Evolutionary conservation across 352 stramenopile genomes (phyloP).

Genomic region (Phytophthora pinifolia): DNA sequence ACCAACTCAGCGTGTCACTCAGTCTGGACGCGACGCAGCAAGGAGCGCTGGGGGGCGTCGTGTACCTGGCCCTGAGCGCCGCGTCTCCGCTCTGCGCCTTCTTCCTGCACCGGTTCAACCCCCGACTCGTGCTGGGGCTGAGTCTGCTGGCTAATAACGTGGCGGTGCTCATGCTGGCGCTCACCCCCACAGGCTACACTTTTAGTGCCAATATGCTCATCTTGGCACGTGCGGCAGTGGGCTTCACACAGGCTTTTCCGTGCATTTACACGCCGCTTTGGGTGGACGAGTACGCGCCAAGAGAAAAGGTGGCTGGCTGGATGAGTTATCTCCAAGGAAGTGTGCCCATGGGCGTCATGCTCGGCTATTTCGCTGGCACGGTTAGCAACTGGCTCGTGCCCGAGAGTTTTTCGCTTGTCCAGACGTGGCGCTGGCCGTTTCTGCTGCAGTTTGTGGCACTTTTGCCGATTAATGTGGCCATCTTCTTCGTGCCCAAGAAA

Average conservation of each 20-base stretch:
- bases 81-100: conserved; percentile 79
- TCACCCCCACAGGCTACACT: conserved; percentile 67
- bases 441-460: conserved; percentile 80
- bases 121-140: conserved; percentile 59
- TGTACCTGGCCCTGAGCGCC: conserved; percentile 75
- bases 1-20: conserved; percentile 77
- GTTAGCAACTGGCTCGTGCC: conserved; percentile 82
- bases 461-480: conserved; percentile 69
- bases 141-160: conserved; percentile 82
- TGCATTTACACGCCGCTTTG: conserved; percentile 86
- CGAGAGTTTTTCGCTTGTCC: conserved; percentile 59
- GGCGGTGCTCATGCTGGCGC: conserved; percentile 67
- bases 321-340: conserved; percentile 87
- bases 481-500: conserved; percentile 84
- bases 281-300: conserved; percentile 82
- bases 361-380: conserved; percentile 82
- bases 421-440: conserved; percentile 85
- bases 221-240: conserved; percentile 61
- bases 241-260: conserved; percentile 83
- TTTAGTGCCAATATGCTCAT: conserved; percentile 78
- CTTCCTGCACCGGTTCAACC: conserved; percentile 71
- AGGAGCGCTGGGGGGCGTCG: conserved; percentile 71
- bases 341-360: conserved; percentile 84
- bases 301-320: conserved; percentile 75
- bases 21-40: conserved; percentile 71